phyloP scores from a whole-genome alignment of 2,329 filamentous ascomycete species.

The Exophiala alcalophila region DNA sequence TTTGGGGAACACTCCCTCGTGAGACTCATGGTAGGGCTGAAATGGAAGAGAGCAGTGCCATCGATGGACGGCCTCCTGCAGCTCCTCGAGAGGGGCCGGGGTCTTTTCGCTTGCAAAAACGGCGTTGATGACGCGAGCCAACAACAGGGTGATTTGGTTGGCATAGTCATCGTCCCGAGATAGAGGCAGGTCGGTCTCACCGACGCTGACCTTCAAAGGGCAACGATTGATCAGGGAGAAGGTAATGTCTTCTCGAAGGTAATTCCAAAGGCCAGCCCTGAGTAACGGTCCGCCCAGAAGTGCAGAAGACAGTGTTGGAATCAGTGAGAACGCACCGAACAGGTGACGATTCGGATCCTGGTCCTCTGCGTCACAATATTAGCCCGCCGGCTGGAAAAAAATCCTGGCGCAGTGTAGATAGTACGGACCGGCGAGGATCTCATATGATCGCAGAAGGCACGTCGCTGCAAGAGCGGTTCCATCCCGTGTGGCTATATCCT shows the following conservation, averaged over 20 bases:
- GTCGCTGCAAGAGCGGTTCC: slow-evolving; percentile 47
- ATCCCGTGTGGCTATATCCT: slow-evolving; percentile 34
- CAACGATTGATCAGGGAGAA: slow-evolving; percentile 49
- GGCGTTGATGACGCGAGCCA: slow-evolving; percentile 46
- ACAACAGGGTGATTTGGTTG: slow-evolving; percentile 44
- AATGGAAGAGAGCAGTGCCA: slow-evolving; percentile 41
- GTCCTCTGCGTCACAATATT: slow-evolving; percentile 35
- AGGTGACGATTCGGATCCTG: slow-evolving; percentile 47
- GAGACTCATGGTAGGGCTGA: slow-evolving; percentile 31
- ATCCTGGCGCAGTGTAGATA: no score
- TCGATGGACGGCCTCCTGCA: slow-evolving; percentile 27
- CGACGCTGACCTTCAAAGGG: slow-evolving; percentile 43
- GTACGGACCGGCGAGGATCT: slow-evolving; percentile 50
- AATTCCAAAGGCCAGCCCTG: slow-evolving; percentile 51
- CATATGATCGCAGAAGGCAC: slow-evolving; percentile 50
- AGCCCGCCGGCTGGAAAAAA: no score
- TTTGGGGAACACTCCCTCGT: slow-evolving; percentile 36
- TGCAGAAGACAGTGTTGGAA: slow-evolving; percentile 33
- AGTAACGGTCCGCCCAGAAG: slow-evolving; percentile 34
- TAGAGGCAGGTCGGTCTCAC: slow-evolving; percentile 23
- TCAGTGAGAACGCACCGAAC: slow-evolving; percentile 48
- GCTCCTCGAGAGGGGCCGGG: slow-evolving; percentile 6
- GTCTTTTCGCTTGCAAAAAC: slow-evolving; percentile 33
- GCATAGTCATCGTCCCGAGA: slow-evolving; percentile 37
- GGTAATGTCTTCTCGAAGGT: slow-evolving; percentile 53